Evolutionary conservation across 1,284 basidiomycete genomes (phyloP).

Genomic region (Ustilago xerochloae): DNA sequence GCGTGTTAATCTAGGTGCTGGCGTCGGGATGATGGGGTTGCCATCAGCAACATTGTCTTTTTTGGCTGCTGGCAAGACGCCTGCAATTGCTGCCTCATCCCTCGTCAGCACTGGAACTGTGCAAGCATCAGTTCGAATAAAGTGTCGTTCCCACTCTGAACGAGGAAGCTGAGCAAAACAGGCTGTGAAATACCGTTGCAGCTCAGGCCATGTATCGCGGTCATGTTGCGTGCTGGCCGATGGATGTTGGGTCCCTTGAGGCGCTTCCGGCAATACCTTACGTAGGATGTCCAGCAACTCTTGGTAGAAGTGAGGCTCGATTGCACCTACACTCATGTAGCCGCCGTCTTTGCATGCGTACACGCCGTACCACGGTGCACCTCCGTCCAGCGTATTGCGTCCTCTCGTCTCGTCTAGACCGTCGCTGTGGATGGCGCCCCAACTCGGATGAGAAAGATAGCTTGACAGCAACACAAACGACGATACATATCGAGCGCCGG

Average conservation of each 20-base stretch:
- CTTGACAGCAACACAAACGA: conserved; percentile 76
- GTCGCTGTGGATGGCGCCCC: conserved; percentile 72
- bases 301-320: conserved; percentile 51
- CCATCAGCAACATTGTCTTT: conserved; percentile 28
- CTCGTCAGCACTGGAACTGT: conserved; percentile 76
- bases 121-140: conserved; percentile 81
- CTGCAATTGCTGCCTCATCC: conserved; percentile 58
- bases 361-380: conserved; percentile 81
- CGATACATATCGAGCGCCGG: conserved; percentile 80
- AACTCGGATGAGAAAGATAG: conserved; percentile 66
- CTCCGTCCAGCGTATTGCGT: conserved; percentile 78
- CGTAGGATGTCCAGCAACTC: conserved; percentile 48
- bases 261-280: conserved; percentile 33
- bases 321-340: conserved; percentile 76
- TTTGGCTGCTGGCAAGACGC: conserved; percentile 40
- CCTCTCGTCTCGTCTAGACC: conserved; percentile 56
- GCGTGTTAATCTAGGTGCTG: conserved; percentile 61
- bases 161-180: conserved; percentile 76
- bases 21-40: conserved; percentile 56
- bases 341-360: conserved; percentile 79
- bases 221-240: conserved; percentile 72
- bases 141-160: conserved; percentile 78
- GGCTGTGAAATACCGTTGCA: conserved; percentile 74
- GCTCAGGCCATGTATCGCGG: conserved; percentile 74
- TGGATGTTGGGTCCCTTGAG: conserved; percentile 67